Base-by-base conservation (phyloP, 768 basidiomycete species). In the Rhodosporidiobolus odoratus region DNA sequence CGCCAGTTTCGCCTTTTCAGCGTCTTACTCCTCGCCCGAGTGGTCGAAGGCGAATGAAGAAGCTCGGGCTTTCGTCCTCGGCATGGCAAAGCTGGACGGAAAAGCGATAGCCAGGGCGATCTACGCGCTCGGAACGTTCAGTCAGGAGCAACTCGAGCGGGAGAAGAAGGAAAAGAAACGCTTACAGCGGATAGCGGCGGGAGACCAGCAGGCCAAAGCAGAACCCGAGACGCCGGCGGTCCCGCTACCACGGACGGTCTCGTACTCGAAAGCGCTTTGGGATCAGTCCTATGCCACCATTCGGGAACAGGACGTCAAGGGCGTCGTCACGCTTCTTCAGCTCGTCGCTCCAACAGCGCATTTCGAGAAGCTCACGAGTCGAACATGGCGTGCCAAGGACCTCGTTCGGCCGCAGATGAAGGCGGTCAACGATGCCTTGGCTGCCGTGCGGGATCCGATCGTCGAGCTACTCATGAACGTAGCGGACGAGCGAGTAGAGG, bases 381-480 rank as follows among this genome's bases (percentile, higher is more conserved):
- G 76, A 23, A 70, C 78, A 9, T 81, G 80, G 79, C 67, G 65
- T 19, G 66, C 73, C 57, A 69, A 72, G 54, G 75, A 65, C 30
- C 72, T 78, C 27, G 67, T 61, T 73, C 76, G 61, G 56, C 75
- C 57, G 66, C 76, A 60, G 73, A 79, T 90, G 35, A 82, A 83
- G 50, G 80, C 83, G 15, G 81, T 92, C 76, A 91, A 94, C 77
- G 78, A 79, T 25, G 84, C 87, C 5, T 78, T 96, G 56, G 78
- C 76, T 19, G 75, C 80, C 45, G 83, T 90, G 35, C 85, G 87
- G 69, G 82, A 83, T 35, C 87, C 87, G 0, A 88, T 94, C 75
- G 86, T 86, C 15, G 83, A 83, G 37, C 87, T 88, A 75, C 88
- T 94, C 75, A 86, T 86, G 17, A 83, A 84, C 40, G 87, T 88